Base-by-base conservation (phyloP, 2,329 filamentous ascomycete species). In the Biscogniauxia sp. region DNA sequence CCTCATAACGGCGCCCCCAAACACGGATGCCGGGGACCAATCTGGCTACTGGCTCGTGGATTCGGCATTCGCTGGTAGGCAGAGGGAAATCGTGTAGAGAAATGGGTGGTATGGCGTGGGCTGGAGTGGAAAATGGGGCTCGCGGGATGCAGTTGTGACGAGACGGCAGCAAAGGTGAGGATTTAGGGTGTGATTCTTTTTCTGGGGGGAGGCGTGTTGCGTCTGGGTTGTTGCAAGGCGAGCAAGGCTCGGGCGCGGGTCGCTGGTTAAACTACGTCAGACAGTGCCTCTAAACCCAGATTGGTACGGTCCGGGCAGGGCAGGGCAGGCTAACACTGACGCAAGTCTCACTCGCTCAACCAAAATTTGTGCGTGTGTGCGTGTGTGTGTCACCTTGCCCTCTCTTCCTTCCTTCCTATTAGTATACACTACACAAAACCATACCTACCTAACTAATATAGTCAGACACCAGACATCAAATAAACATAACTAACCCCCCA, bases 1-100 rank as follows among this genome's bases (percentile, higher is more conserved):
- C 70, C 70, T 72, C 69, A 67, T 71, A 69, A 68, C 64, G 67
- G 64, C 57, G 67, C 65, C 66, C 68, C 69, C 67, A 64, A 66
- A 63, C 62, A 68, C 65, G 59, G 66, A 62, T 61, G 64, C 67
- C 67, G 69, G 66, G 63, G 68, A 66, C 67, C 65, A 60, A 65
- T 66, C 59, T 68, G 66, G 61, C 64, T 64, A 65, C 62, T 58
- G 63, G 55, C 69, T 71, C 69, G 68, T 71, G 61, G 66, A 63
- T 61, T 68, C 70, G 67, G 69, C 70, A 72, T 72, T 66, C 70
- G 69, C 67, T 64, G 59, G 37, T n/a, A 45, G 15, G 37, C 15
- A 11, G 37, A 58, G 60, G 28, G 19, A 32, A 53, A 17, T 57
- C 55, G 54, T 55, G 45, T 53, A 59, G 57, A 20, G 61, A 59